These are phyloP conservation scores for Cutaneotrichosporon mucoides DNA, from an alignment of 1,284 basidiomycete species.

Conservation along the genomic window DNA sequence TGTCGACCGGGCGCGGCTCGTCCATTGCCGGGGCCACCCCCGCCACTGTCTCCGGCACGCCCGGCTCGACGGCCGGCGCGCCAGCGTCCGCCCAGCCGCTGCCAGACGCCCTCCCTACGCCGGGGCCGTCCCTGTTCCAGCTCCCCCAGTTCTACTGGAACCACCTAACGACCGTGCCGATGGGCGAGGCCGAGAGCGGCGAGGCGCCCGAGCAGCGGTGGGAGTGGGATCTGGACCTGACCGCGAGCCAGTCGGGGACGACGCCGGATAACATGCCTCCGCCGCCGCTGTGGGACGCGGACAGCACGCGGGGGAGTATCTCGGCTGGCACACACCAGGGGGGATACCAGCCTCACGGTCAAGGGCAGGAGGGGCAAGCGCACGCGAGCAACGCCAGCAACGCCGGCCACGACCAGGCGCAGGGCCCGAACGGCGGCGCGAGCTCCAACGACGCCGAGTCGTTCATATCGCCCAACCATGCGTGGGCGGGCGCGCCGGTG, in stretches of 20 bases:
- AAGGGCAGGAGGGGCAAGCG: too few relatives aligned
- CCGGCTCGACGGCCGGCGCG: not conserved
- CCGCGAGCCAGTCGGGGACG: not conserved
- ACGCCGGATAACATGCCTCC: not conserved
- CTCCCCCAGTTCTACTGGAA: conserved; percentile 42
- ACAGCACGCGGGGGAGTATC: not conserved
- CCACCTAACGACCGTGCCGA: conserved; percentile 19
- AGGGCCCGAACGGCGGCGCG: too few relatives aligned
- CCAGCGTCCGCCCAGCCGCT: not conserved
- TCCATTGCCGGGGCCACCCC: not conserved
- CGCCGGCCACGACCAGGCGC: too few relatives aligned
- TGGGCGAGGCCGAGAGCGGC: not conserved
- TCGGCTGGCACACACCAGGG: too few relatives aligned
- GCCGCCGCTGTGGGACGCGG: not conserved
- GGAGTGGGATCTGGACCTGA: conserved; percentile 12
- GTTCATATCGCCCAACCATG: not conserved
- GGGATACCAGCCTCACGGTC: too few relatives aligned
- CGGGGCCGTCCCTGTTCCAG: conserved; percentile 25
- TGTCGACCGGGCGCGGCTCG: not conserved
- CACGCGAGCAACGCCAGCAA: too few relatives aligned
- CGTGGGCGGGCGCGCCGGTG: not conserved
- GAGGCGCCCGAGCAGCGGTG: not conserved
- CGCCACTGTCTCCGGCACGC: not conserved
- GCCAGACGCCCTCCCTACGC: not conserved
- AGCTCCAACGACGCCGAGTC: not conserved